A percentile compares a stretch with the other conserved stretches of the same genome.
These are phyloP conservation scores for Rhizopus sp. DNA, from an alignment of 371 early-diverging fungal species.

Conservation along the genomic window DNA sequence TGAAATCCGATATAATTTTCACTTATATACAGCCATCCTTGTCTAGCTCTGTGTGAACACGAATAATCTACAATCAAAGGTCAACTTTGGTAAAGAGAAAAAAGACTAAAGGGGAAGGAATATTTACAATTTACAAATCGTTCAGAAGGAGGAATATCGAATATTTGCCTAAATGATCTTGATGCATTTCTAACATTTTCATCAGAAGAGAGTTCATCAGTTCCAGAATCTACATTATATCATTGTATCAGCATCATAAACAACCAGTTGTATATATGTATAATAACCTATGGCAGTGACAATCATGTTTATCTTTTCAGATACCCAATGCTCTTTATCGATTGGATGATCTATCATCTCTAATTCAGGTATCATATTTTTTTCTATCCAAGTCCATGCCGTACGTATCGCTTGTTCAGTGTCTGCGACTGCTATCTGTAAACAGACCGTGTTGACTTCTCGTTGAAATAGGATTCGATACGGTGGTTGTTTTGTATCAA, in stretches of 20 bases:
- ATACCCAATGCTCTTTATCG: slow-evolving; percentile 83
- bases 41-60: slow-evolving; percentile 84
- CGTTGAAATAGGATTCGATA: slow-evolving; percentile 85
- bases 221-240: slow-evolving; percentile 51
- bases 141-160: slow-evolving; percentile 81
- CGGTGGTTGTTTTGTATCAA: slow-evolving; percentile 93
- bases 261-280: neutral
- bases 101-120: neutral
- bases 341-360: slow-evolving; percentile 75
- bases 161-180: slow-evolving; percentile 88
- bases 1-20: slow-evolving; percentile 93
- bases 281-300: slow-evolving; percentile 74
- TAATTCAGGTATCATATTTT: slow-evolving; percentile 75
- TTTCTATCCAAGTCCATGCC: slow-evolving; percentile 92
- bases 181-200: slow-evolving; percentile 89
- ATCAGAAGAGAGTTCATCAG: slow-evolving; percentile 81
- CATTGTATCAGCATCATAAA: neutral
- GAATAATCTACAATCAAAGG: slow-evolving; percentile 74
- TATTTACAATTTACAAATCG: slow-evolving; percentile 84
- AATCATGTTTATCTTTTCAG: slow-evolving; percentile 86
- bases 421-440: slow-evolving; percentile 78
- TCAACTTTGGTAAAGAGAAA: neutral
- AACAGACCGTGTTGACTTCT: slow-evolving; percentile 46
- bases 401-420: slow-evolving; percentile 74
- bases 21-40: slow-evolving; percentile 97